These are phyloP conservation scores for Blechomonas ayalai DNA, from an alignment of 208 protist genomes.

Conservation along the genomic window DNA sequence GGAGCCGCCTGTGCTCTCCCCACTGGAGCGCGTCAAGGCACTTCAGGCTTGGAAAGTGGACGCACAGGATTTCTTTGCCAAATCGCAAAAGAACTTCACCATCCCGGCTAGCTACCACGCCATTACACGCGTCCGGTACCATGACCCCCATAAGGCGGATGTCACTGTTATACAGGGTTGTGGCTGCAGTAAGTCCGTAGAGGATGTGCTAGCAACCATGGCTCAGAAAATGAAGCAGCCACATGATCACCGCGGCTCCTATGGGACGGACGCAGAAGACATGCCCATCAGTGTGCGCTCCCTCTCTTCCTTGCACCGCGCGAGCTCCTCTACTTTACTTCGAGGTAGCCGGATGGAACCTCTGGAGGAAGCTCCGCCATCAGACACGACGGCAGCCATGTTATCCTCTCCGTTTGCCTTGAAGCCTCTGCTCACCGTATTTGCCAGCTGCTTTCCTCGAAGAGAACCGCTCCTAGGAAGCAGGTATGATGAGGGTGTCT, in stretches of 20 bases:
- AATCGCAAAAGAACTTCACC: slow-evolving; percentile 34
- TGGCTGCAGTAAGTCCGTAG: slow-evolving; percentile 15
- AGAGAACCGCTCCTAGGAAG: slow-evolving; percentile 49
- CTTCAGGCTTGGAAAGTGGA: slow-evolving; percentile 53
- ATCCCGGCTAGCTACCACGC: slow-evolving; percentile 49
- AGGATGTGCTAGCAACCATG: slow-evolving; percentile 44
- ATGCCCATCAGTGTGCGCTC: not conserved
- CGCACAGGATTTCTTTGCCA: slow-evolving; percentile 19
- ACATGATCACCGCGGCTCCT: not conserved
- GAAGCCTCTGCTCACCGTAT: slow-evolving; percentile 65
- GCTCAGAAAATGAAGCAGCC: slow-evolving; percentile 11
- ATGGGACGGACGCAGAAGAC: slow-evolving; percentile 13
- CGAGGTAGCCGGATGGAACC: not conserved
- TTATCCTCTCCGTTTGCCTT: slow-evolving; percentile 41
- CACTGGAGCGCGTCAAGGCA: slow-evolving; percentile 44
- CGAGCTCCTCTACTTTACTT: not conserved
- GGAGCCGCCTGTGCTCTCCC: slow-evolving; percentile 8
- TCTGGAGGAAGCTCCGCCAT: not conserved
- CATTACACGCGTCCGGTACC: slow-evolving; percentile 70
- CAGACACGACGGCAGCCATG: slow-evolving; percentile 6
- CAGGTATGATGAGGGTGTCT: slow-evolving; percentile 7
- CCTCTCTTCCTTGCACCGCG: slow-evolving; percentile 1
- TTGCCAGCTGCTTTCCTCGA: slow-evolving; percentile 67
- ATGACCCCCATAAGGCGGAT: slow-evolving; percentile 41
- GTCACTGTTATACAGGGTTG: slow-evolving; percentile 32